phyloP scores from a whole-genome alignment of 2,329 filamentous ascomycete genomes.

The Aureobasidium lini region DNA sequence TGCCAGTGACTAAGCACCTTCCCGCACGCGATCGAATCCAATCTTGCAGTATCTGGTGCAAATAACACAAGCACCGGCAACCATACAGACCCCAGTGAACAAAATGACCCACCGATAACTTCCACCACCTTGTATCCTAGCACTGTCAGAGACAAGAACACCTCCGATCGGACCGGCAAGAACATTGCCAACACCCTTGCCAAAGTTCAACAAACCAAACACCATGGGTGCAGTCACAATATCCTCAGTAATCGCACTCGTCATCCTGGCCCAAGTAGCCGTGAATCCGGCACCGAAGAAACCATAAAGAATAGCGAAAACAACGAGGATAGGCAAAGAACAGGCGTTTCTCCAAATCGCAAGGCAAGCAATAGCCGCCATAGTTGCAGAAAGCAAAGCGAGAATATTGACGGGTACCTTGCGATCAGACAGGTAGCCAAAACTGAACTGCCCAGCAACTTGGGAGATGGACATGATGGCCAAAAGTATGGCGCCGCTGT shows the following conservation, averaged over 20 bases:
- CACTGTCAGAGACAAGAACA: conserved; percentile 12
- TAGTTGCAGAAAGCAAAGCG: not conserved
- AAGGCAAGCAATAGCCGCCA: not conserved
- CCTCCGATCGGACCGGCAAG: conserved; percentile 22
- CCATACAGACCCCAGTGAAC: not conserved
- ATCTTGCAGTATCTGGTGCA: no score
- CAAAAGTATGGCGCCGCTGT: conserved; percentile 27
- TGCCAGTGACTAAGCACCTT: no score
- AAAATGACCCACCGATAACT: not conserved
- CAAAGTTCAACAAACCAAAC: conserved; percentile 21
- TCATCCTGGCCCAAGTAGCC: conserved; percentile 23
- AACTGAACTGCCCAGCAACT: conserved; percentile 29
- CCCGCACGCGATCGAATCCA: no score
- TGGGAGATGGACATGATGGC: conserved; percentile 31
- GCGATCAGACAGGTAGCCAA: conserved; percentile 34
- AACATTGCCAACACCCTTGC: conserved; percentile 23
- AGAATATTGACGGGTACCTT: conserved; percentile 26
- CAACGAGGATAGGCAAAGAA: conserved; percentile 29
- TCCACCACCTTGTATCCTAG: not conserved
- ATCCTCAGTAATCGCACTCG: conserved; percentile 19
- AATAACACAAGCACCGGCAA: not conserved
- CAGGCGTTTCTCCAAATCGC: not conserved
- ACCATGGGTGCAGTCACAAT: conserved; percentile 18
- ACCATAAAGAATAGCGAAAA: conserved; percentile 38
- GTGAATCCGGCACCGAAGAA: conserved; percentile 39